phyloP scores from a whole-genome alignment of 371 early-diverging fungal species.

The Actinomucor elegans region DNA sequence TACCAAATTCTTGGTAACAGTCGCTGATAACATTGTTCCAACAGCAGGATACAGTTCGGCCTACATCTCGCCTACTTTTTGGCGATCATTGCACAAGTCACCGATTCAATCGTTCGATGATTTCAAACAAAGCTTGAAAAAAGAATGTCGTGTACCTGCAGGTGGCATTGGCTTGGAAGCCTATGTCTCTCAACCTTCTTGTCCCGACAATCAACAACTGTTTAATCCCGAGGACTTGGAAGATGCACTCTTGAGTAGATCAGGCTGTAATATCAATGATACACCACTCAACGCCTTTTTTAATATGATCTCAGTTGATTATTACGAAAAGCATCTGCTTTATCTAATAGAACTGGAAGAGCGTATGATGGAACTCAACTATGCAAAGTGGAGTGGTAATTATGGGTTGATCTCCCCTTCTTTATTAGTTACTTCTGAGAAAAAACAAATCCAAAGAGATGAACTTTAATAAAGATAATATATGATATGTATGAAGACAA shows the following conservation, averaged over 20 bases:
- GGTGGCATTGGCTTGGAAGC: slow-evolving; percentile 14
- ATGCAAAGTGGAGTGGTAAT: slow-evolving; percentile 29
- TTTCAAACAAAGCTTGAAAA: neutral
- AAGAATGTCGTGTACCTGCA: slow-evolving; percentile 26
- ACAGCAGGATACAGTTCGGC: slow-evolving; percentile 9
- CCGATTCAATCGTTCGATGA: neutral
- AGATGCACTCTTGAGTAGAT: slow-evolving; percentile 3
- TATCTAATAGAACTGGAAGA: slow-evolving; percentile 30
- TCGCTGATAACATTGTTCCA: slow-evolving; percentile 5
- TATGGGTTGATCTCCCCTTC: slow-evolving; percentile 10
- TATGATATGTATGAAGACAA: too few relatives aligned
- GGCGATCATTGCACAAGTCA: slow-evolving; percentile 14
- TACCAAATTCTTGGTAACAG: slow-evolving; percentile 32
- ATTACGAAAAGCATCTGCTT: slow-evolving; percentile 21
- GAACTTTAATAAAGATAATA: slow-evolving; percentile 19
- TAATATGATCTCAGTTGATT: slow-evolving; percentile 19
- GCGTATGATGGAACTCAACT: slow-evolving; percentile 35
- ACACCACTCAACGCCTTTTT: slow-evolving; percentile 24
- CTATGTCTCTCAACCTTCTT: neutral
- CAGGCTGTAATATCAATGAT: slow-evolving; percentile 30
- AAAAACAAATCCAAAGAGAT: slow-evolving; percentile 14
- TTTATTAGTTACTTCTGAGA: neutral
- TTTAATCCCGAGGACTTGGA: slow-evolving; percentile 9
- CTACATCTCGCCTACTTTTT: slow-evolving; percentile 36
- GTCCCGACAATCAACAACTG: neutral